phyloP scores from a whole-genome alignment of 106 monocot species.

The Chionographis japonica region DNA sequence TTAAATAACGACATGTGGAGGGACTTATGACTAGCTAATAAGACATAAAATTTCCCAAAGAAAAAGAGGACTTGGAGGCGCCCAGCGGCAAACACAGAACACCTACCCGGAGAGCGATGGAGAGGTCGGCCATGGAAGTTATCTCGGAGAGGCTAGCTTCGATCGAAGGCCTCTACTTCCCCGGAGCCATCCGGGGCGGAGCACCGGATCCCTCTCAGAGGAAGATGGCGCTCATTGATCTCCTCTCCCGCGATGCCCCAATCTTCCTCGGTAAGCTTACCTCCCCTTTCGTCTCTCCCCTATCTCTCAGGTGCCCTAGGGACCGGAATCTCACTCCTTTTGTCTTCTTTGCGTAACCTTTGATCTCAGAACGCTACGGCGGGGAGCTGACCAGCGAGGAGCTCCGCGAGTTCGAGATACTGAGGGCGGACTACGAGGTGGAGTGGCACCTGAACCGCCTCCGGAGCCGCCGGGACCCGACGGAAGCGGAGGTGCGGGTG shows the following conservation, averaged over 20 bases:
- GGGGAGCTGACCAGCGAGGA: conserved; percentile 51
- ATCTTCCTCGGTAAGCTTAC: conserved; percentile 65
- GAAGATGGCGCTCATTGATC: conserved; percentile 59
- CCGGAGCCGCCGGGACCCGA: conserved; percentile 25
- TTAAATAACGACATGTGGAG: too few species aligned
- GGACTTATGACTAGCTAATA: too few species aligned
- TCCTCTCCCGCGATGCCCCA: conserved; percentile 78
- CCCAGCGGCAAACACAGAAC: too few species aligned
- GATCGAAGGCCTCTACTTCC: conserved; percentile 73
- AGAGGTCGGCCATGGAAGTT: conserved; percentile 60
- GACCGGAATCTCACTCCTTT: neutral
- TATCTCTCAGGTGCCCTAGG: neutral
- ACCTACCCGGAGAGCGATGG: conserved; percentile 28
- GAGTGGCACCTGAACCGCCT: conserved; percentile 59
- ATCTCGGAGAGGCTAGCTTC: conserved; percentile 62
- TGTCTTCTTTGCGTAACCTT: neutral
- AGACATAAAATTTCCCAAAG: too few species aligned
- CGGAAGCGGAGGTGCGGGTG: conserved; percentile 21
- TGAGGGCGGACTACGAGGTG: conserved; percentile 66
- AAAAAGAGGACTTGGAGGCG: too few species aligned
- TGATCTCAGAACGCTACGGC: conserved; percentile 69
- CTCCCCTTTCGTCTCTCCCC: neutral
- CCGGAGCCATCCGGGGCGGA: conserved; percentile 27
- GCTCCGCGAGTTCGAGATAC: conserved; percentile 46
- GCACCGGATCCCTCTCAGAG: conserved; percentile 29